Percentiles rank a stretch among this genome's conserved stretches.
phyloP scores from a whole-genome alignment of 257 asterid species.

The Fraxinus anomala region DNA sequence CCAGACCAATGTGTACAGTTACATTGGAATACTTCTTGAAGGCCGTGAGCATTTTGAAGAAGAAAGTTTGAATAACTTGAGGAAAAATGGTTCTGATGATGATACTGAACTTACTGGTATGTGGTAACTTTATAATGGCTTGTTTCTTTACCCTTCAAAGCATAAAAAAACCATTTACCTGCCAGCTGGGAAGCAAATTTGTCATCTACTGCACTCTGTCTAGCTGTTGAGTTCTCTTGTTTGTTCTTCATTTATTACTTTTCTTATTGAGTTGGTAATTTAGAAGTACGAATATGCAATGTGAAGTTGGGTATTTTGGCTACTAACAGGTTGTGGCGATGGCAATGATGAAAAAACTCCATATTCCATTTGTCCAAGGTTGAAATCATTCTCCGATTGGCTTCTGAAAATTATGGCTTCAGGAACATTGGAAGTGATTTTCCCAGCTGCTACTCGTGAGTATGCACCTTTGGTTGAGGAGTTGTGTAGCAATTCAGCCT shows the following conservation, averaged over 20 bases:
- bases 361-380: slow-evolving; percentile 49
- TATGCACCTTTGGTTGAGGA: slow-evolving; percentile 54
- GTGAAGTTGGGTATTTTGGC: slow-evolving; percentile 27
- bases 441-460: slow-evolving; percentile 49
- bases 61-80: slow-evolving; percentile 34
- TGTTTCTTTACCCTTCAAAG: neutral
- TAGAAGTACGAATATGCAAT: neutral
- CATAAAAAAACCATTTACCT: neutral
- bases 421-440: slow-evolving; percentile 45
- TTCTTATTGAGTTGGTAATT: neutral
- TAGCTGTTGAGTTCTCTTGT: neutral
- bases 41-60: slow-evolving; percentile 59
- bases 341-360: slow-evolving; percentile 34
- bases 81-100: slow-evolving; percentile 16
- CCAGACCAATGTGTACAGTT: slow-evolving; percentile 55
- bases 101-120: slow-evolving; percentile 37
- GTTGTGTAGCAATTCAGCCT: slow-evolving; percentile 50
- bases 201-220: neutral
- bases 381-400: slow-evolving; percentile 60
- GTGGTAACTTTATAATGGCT: neutral
- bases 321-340: slow-evolving; percentile 36
- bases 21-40: slow-evolving; percentile 54
- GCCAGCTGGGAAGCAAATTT: neutral
- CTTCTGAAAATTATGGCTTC: slow-evolving; percentile 54
- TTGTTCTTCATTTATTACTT: neutral